A percentile compares a stretch with the other conserved stretches of the same genome.
phyloP scores from a whole-genome alignment of 306 rosid species.

The Styphnolobium japonicum region DNA sequence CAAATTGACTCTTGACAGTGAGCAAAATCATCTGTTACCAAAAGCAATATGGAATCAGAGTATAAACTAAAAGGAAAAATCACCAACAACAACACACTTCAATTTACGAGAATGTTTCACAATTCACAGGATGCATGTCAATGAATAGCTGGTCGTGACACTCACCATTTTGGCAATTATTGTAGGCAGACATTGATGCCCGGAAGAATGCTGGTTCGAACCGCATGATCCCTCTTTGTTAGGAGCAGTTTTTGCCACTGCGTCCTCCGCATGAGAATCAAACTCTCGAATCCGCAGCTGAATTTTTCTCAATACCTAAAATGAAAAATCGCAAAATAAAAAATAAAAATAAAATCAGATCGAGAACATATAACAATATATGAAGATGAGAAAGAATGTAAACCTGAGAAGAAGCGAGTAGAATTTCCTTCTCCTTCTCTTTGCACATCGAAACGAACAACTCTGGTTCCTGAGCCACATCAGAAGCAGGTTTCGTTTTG shows the following conservation, averaged over 20 bases:
- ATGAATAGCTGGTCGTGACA: neutral
- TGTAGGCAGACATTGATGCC: constrained; percentile 29
- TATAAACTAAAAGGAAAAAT: neutral
- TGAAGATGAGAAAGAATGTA: neutral
- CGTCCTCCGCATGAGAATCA: constrained; percentile 20
- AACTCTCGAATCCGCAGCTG: constrained; percentile 33
- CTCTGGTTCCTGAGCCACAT: constrained; percentile 36
- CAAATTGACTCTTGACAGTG: constrained; percentile 39
- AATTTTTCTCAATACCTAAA: constrained; percentile 42
- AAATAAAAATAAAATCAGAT: neutral
- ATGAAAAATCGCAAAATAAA: neutral
- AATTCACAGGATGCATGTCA: neutral
- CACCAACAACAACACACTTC: neutral
- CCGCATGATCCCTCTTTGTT: neutral
- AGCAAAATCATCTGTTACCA: constrained; percentile 46
- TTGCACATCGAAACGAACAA: constrained; percentile 12
- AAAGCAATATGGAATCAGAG: constrained; percentile 8
- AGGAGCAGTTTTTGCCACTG: neutral
- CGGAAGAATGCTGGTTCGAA: constrained; percentile 19
- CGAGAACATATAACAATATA: neutral
- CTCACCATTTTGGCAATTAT: constrained; percentile 34
- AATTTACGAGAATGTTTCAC: neutral
- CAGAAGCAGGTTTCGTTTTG: neutral
- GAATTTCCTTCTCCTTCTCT: constrained; percentile 42
- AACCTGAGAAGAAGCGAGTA: constrained; percentile 53